A percentile compares a stretch with the other conserved stretches of the same genome.
Conservation (phyloP, 2,329 filamentous ascomycete genomes). For the Neocucurbitaria cava region DNA sequence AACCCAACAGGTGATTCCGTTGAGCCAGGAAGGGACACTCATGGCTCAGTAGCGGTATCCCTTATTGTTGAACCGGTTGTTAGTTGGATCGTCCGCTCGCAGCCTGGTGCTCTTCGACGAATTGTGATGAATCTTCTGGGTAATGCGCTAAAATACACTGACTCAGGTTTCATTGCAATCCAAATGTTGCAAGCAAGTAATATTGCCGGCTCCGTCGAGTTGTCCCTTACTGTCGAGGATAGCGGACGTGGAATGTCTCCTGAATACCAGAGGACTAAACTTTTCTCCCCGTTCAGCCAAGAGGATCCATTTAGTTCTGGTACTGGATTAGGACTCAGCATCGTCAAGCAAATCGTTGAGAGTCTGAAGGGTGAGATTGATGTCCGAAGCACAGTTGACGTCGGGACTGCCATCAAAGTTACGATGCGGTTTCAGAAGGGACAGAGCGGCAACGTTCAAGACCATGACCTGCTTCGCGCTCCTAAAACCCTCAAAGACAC, state of each 20-base stretch:
- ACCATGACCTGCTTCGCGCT: constrained; percentile 18
- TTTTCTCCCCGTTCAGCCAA: constrained; percentile 46
- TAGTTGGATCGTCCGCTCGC: constrained; percentile 38
- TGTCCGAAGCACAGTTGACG: constrained; percentile 35
- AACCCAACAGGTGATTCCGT: constrained; percentile 17
- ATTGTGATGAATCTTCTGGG: constrained; percentile 47
- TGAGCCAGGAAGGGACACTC: constrained; percentile 23
- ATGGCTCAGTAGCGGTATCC: constrained; percentile 35
- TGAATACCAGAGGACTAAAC: constrained; percentile 39
- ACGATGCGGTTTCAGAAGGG: constrained; percentile 28
- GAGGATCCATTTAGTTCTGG: constrained; percentile 44
- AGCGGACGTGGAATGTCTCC: constrained; percentile 46
- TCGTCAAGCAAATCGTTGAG: constrained; percentile 46
- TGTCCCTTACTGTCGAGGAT: constrained; percentile 46
- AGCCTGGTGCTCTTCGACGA: constrained; percentile 40
- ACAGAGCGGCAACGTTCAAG: constrained; percentile 17
- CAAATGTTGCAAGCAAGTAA: constrained; percentile 25
- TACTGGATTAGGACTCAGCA: constrained; percentile 44
- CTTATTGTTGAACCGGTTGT: constrained; percentile 38
- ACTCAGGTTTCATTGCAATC: constrained; percentile 40
- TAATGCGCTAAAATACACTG: constrained; percentile 46
- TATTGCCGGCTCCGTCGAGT: constrained; percentile 21
- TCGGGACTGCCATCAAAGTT: constrained; percentile 38
- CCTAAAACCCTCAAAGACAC: constrained; percentile 25
- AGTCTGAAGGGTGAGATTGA: constrained; percentile 41